Conservation (phyloP, 2,329 filamentous ascomycete genomes). For the Diplodia intermedia region DNA sequence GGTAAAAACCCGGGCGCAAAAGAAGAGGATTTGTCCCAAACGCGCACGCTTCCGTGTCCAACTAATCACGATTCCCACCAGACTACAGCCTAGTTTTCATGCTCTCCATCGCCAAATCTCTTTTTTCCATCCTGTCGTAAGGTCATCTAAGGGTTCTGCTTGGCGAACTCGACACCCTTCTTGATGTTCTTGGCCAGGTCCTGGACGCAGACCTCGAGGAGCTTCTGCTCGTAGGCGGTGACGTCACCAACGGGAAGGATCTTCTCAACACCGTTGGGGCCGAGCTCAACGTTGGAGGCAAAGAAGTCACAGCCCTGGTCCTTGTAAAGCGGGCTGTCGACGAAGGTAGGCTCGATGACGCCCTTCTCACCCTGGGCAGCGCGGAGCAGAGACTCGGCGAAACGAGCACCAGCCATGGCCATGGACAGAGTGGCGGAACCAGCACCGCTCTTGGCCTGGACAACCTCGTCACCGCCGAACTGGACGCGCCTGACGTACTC, state of each 20-base stretch:
- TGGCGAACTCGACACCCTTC: conserved; percentile 79
- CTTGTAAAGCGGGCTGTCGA: conserved; percentile 98
- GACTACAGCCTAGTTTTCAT: conserved; percentile 10
- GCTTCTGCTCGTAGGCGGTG: conserved; percentile 84
- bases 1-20: conserved; percentile 19
- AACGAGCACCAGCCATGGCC: conserved; percentile 89
- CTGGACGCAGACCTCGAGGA: conserved; percentile 81
- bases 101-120: neutral
- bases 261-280: conserved; percentile 94
- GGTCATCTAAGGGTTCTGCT: conserved; percentile 58
- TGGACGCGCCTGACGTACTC: conserved; percentile 92
- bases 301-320: conserved; percentile 98
- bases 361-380: conserved; percentile 93
- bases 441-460: conserved; percentile 98
- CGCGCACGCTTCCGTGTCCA: conserved; percentile 14
- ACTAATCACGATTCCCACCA: conserved; percentile 24
- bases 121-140: neutral
- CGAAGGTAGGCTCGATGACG: conserved; percentile 93
- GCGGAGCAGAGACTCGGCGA: conserved; percentile 91
- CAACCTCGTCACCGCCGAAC: conserved; percentile 98
- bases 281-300: conserved; percentile 92
- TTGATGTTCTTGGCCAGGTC: conserved; percentile 94
- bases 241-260: conserved; percentile 86
- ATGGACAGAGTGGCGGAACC: conserved; percentile 98
- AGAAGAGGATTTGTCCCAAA: conserved; percentile 15